Base-by-base conservation (phyloP, 345 rosid genomes). In the Gynandropsis gynandra region DNA sequence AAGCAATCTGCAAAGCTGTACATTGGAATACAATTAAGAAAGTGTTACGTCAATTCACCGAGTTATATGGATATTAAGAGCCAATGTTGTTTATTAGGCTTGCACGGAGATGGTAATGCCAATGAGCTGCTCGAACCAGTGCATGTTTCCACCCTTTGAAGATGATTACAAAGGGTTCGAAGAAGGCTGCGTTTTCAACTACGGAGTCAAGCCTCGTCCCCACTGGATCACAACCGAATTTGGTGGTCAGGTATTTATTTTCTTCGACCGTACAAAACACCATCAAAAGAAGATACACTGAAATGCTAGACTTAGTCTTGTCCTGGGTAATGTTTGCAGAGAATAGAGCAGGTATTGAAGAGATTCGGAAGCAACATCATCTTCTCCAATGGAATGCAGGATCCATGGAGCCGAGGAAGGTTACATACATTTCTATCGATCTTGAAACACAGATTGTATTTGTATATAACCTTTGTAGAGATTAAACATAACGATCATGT, bases 31-130 rank as follows among this genome's bases (percentile, higher is more conserved):
- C 15, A 27, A 24, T 34, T 6, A n/a, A n/a, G n/a, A n/a, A n/a
- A n/a, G n/a, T n/a, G n/a, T n/a, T n/a, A n/a, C n/a, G n/a, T n/a
- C n/a, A n/a, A n/a, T n/a, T n/a, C n/a, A n/a, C n/a, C n/a, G n/a
- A n/a, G n/a, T n/a, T n/a, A 34, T 46, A 49, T 31, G 40, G 54
- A 35, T 47, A 39, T 5, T 53, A 39, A 13, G 36, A 33, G 7
- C 36, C 54, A 42, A 18, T n/a, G 37, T 14, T 38, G 39, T 46
- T 16, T 32, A 52, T 32, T 72, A 86, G 92, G 77, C 87, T 21
- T 87, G 89, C 54, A 80, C 86, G 3, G 92, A 87, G 82, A 87
- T 87, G 89, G 77, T 83, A 46, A 79, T 87, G 86, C 84, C 89
- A 1, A 77, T 80, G 86, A 79, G 73, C 43, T 67, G 78, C 71